Percentiles rank a stretch among this genome's conserved stretches.
Evolutionary conservation across 73 alveolate species (phyloP).

Genomic region (Durusdinium trenchii): DNA sequence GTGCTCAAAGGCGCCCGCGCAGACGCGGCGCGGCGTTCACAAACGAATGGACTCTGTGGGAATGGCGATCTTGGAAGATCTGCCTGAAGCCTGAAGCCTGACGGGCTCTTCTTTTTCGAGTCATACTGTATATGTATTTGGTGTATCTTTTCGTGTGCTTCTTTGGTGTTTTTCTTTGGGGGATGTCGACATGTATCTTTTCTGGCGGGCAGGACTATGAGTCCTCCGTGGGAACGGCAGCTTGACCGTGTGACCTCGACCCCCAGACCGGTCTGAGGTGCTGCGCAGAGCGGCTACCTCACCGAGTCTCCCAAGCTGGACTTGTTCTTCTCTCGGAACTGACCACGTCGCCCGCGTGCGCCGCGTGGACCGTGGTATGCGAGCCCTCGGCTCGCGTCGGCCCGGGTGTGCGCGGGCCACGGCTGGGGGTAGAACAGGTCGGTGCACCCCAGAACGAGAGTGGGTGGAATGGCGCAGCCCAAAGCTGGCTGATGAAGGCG

Average conservation of each 20-base stretch:
- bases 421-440: too few species aligned
- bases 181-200: background rate
- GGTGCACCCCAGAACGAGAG: too few species aligned
- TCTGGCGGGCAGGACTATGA: background rate
- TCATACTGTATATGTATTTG: too few species aligned
- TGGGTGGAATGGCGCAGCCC: conserved; percentile 23
- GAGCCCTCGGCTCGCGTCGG: too few species aligned
- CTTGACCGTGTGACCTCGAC: background rate
- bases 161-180: background rate
- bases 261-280: too few species aligned
- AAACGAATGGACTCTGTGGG: too few species aligned
- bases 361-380: too few species aligned
- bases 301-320: conserved; percentile 55
- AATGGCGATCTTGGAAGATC: too few species aligned
- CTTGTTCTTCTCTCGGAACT: conserved; percentile 66
- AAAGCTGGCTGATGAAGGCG: conserved; percentile 7
- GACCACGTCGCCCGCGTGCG: background rate
- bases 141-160: background rate
- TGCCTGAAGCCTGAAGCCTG: too few species aligned
- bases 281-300: conserved; percentile 35
- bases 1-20: conserved; percentile 87
- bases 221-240: background rate
- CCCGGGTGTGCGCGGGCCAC: too few species aligned
- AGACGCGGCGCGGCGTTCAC: too few species aligned
- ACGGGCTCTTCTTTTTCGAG: too few species aligned